phyloP scores from a whole-genome alignment of 306 rosid species.

The Dalbergia cultrata region DNA sequence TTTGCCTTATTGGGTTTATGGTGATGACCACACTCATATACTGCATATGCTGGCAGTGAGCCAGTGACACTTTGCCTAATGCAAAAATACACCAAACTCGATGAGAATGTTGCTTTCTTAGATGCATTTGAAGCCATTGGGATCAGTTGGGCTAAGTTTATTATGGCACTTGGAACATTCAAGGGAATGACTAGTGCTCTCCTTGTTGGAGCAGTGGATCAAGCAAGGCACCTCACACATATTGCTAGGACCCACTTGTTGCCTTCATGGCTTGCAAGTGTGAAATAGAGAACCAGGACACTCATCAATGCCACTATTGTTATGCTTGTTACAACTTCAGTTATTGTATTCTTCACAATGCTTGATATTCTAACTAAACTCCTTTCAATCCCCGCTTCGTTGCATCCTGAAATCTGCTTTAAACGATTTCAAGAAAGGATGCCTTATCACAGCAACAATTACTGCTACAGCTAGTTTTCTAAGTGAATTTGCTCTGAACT shows the following conservation, averaged over 20 bases:
- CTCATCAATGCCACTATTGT: conserved; percentile 70
- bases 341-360: conserved; percentile 71
- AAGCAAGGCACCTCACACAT: conserved; percentile 80
- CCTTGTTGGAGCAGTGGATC: conserved; percentile 75
- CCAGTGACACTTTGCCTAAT: conserved; percentile 65
- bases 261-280: conserved; percentile 73
- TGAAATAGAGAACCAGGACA: conserved; percentile 63
- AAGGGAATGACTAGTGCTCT: conserved; percentile 79
- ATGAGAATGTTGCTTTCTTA: conserved; percentile 61
- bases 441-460: conserved; percentile 80
- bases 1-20: conserved; percentile 77
- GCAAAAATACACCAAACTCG: conserved; percentile 53
- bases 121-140: conserved; percentile 70
- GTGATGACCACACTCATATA: conserved; percentile 49
- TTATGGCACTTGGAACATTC: conserved; percentile 73
- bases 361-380: conserved; percentile 64
- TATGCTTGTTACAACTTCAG: conserved; percentile 67
- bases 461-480: conserved; percentile 82
- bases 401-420: conserved; percentile 21
- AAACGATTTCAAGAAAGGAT: conserved; percentile 80
- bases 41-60: conserved; percentile 49
- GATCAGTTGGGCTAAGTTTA: conserved; percentile 74
- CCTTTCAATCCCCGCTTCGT: conserved; percentile 76
- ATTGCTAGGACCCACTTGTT: conserved; percentile 72
- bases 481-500: conserved; percentile 89